Evolutionary conservation across 192 early-diverging fungal species (phyloP).

Genomic region (Lobosporangium transversale): DNA sequence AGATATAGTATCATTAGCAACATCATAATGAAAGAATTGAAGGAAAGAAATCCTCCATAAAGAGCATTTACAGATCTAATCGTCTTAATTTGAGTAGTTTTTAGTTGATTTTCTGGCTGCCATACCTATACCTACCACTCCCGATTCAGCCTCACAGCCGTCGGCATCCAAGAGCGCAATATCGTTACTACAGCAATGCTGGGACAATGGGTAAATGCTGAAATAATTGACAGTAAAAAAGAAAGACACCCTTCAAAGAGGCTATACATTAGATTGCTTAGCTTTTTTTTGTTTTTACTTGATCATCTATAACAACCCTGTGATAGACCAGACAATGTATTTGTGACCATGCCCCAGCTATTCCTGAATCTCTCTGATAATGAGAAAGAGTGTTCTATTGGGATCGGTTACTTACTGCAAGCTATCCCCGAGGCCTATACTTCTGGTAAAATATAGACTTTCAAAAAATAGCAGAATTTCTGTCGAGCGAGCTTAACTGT

Average conservation of each 20-base stretch:
- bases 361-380: conserved; percentile 31
- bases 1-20: not conserved
- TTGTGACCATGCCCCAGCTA: conserved; percentile 28
- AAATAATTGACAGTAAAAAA: not conserved
- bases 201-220: conserved; percentile 37
- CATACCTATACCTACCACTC: conserved; percentile 1
- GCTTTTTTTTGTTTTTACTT: not conserved
- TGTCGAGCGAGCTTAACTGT: no score
- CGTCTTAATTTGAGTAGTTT: conserved; percentile 12
- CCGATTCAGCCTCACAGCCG: not conserved
- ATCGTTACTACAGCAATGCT: conserved; percentile 22
- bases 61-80: no score
- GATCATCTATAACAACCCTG: not conserved
- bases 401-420: conserved; percentile 23
- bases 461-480: not conserved
- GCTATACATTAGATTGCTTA: no score
- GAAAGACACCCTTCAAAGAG: no score
- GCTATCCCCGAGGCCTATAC: conserved; percentile 32
- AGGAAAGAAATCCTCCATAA: no score
- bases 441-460: conserved; percentile 2
- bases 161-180: conserved; percentile 25
- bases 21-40: no score
- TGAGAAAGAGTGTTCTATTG: conserved; percentile 26
- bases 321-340: conserved; percentile 32
- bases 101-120: conserved; percentile 37